Conservation (phyloP, 768 basidiomycete genomes). For the Leccinum uliginosum region DNA sequence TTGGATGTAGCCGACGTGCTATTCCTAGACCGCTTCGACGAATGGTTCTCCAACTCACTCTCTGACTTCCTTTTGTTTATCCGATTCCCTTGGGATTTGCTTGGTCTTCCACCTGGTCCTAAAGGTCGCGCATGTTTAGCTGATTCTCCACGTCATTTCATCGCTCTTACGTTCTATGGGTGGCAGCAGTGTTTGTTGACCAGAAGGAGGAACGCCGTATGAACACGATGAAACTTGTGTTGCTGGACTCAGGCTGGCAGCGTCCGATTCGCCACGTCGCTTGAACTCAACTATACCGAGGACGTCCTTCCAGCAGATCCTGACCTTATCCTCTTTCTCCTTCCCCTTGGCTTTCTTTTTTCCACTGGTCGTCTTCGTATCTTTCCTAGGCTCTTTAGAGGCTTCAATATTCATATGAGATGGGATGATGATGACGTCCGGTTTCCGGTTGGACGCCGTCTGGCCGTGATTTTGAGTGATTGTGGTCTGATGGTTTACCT, state of each 20-base stretch:
- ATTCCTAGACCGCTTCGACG: neutral
- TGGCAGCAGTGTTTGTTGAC: neutral
- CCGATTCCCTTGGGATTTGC: neutral
- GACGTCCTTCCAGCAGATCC: neutral
- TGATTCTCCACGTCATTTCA: neutral
- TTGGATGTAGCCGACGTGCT: too few relatives aligned
- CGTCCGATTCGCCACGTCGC: too few relatives aligned
- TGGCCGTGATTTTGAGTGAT: neutral
- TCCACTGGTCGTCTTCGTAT: neutral
- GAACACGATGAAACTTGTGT: too few relatives aligned
- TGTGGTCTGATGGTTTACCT: neutral
- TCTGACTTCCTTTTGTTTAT: neutral
- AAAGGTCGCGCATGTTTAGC: neutral
- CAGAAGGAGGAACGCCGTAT: neutral
- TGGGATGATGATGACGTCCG: neutral
- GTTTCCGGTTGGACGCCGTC: neutral
- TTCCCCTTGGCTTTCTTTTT: too few relatives aligned
- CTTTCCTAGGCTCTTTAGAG: neutral
- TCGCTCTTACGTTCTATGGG: neutral
- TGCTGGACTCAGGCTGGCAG: too few relatives aligned
- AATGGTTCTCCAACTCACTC: neutral
- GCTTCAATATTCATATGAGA: neutral
- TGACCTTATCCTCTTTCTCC: neutral
- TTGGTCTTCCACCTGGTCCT: neutral
- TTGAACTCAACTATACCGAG: neutral